Base-by-base conservation (phyloP, 129 eudicot species). In the Gnaphalium uliginosum region DNA sequence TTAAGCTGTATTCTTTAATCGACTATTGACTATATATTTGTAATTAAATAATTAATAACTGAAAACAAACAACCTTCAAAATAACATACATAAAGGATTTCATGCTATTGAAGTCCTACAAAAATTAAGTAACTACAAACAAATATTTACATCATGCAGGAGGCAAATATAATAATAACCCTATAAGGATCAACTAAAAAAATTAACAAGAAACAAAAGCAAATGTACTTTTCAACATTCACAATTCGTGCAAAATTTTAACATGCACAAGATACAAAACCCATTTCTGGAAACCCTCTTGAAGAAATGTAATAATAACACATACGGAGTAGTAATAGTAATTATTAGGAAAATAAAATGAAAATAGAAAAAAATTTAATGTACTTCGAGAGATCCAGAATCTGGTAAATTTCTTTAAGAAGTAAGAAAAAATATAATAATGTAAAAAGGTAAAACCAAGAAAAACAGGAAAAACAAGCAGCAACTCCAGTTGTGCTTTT, bases 281-380 rank as follows among this genome's bases (percentile, higher is more conserved):
- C 26, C 61, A 71, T 8, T n/a, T 71, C 51, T 54, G 76, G 13
- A 71, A 71, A 71, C 50, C 59, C 50, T 29, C 65, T 71, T 50
- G 41, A 24, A 69, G 29, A 59, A 17, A 23, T 39, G 6, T n/a
- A 33, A 66, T 2, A 29, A 5, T 25, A 4, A 60, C 18, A 50
- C 13, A 48, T 2, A 37, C 11, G 37, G 4, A 60, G 3, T 15
- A 19, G 11, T 54, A 5, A 63, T 15, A 19, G 11, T 54, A 5
- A 63, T 11, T 2, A 26, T 63, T 25, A 26, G 6, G 33, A 13
- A 32, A 5, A 30, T 27, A 2, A 6, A 22, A 15, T 50, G 4
- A 76, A 73, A 35, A 56, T 32, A 17, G 10, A 32, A 29, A 0
- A 46, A 46, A 43, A 46, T 14, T 3, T 46, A 46, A 46, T 41